Base-by-base conservation (phyloP, 345 rosid species). In the Raphanus sativus region DNA sequence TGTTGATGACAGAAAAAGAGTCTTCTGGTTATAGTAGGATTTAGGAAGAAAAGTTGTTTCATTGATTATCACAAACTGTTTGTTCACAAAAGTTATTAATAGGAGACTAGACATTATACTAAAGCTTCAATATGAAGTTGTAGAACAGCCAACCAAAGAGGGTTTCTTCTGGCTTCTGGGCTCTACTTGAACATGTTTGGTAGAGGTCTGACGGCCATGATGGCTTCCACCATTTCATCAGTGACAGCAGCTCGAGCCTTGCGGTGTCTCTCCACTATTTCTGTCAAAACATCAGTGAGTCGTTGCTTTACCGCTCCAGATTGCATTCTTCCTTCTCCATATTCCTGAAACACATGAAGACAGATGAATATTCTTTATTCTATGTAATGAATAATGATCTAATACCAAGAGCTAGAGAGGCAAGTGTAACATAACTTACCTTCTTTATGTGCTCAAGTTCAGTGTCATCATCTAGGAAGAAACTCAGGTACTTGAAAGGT, bases 141-240 rank as follows among this genome's bases (percentile, higher is more conserved):
- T 26, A 54, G 10, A 54, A n/a, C 10, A 54, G 59, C 59, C 24
- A 54, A 26, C 59, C 59, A 54, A 16, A 54, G 17, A 54, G 26
- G 59, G 59, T 52, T 54, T 54, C 59, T 54, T 54, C 26, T 16
- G 11, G 59, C 17, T 54, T 54, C 25, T 24, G 30, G 62, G 5
- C 12, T 56, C 61, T 71, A 91, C 71, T 82, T 75, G 34, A 92
- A 90, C 97, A 90, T 89, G 65, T 65, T 80, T 67, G 97, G 98
- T 69, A 92, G 97, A 21, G 97, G 95, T 81, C 97, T 85, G 63
- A 81, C 92, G 0, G 92, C 87, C 97, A 94, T 90, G 78, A 92
- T 89, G 16, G 93, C 96, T 79, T 89, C 89, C 74, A 94, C 97
- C 93, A 92, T 86, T 95, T 89, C 89, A 29, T 92, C 90, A 4